phyloP scores from a whole-genome alignment of 495 filamentous ascomycete species.

The Penicillium riverlandense region DNA sequence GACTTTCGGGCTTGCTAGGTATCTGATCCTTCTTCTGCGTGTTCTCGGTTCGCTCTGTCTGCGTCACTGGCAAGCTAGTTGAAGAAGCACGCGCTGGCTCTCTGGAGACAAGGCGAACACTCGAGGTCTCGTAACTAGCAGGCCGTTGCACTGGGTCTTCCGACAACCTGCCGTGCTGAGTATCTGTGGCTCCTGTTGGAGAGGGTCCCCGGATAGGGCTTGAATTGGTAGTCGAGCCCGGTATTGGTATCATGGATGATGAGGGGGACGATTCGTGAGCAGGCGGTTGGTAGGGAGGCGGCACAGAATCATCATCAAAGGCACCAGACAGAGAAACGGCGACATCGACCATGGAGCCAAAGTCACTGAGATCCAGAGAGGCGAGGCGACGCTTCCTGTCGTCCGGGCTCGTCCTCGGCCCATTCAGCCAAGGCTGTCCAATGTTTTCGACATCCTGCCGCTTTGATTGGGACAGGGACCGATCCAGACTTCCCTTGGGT shows the following conservation, averaged over 20 bases:
- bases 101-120: background rate
- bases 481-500: constrained; percentile 3
- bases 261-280: constrained; percentile 3
- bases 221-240: constrained; percentile 2
- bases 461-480: background rate
- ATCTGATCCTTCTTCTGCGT: no score
- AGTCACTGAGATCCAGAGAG: constrained; percentile 27
- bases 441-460: background rate
- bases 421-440: constrained; percentile 25
- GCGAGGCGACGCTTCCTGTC: constrained; percentile 18
- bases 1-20: no score
- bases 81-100: background rate
- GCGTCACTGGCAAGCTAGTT: no score
- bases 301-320: constrained; percentile 16
- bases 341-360: constrained; percentile 30
- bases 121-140: constrained; percentile 6
- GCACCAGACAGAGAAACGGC: constrained; percentile 22
- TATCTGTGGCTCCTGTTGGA: constrained; percentile 2
- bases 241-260: constrained; percentile 1
- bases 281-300: constrained; percentile 23
- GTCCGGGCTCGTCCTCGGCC: constrained; percentile 9
- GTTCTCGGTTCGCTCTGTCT: no score
- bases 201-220: constrained; percentile 1
- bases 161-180: constrained; percentile 1
- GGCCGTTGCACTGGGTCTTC: constrained; percentile 3